Percentiles rank a stretch among this genome's conserved stretches.
phyloP scores from a whole-genome alignment of 768 basidiomycete genomes.

The Amanita rubescens region DNA sequence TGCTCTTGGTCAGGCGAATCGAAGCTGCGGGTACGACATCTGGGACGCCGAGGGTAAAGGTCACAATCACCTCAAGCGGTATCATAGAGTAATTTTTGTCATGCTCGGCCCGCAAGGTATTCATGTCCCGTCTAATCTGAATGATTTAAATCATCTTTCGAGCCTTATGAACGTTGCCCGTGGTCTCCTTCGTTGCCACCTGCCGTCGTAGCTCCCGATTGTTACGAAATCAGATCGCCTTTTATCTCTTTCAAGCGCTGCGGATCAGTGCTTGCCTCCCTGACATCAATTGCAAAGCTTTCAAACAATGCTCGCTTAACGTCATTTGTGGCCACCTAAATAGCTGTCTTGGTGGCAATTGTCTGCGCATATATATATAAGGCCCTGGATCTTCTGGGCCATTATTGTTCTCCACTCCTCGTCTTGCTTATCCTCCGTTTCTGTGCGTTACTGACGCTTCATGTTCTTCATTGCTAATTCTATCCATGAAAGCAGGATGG shows the following conservation, averaged over 20 bases:
- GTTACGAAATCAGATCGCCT: neutral
- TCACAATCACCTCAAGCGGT: conserved; percentile 61
- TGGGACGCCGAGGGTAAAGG: conserved; percentile 32
- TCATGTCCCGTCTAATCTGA: neutral
- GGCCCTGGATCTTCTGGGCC: neutral
- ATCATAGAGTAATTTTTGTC: conserved; percentile 18
- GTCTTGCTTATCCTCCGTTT: neutral
- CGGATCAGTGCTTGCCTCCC: neutral
- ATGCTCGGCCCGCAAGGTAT: neutral
- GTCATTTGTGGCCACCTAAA: neutral
- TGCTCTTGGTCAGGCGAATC: conserved; percentile 56
- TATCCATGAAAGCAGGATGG: neutral
- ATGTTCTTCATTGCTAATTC: neutral
- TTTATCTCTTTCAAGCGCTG: neutral
- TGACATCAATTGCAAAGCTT: neutral
- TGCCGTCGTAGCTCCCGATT: no score
- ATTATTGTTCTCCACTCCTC: neutral
- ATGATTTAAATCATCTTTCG: neutral
- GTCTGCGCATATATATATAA: neutral
- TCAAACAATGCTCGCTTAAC: neutral
- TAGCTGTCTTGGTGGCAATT: neutral
- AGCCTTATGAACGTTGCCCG: neutral
- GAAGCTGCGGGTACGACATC: conserved; percentile 36
- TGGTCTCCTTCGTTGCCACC: neutral
- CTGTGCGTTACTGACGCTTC: neutral